phyloP scores from a whole-genome alignment of 164 flowering plant species.

The Annona cherimola region DNA sequence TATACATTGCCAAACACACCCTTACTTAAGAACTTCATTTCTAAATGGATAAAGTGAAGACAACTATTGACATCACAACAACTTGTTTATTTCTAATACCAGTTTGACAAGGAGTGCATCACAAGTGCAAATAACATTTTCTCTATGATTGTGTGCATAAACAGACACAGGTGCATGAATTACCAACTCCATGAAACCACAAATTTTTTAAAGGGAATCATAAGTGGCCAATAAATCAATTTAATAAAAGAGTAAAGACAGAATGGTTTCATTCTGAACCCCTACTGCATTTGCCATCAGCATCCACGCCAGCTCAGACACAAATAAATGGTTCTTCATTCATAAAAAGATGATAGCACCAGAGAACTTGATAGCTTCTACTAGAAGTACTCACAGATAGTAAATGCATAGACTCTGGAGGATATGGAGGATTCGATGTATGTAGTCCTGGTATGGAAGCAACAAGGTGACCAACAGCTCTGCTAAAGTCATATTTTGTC shows the following conservation, averaged over 20 bases:
- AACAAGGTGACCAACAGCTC: conserved; percentile 61
- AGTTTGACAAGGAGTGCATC: neutral
- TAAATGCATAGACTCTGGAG: conserved; percentile 21
- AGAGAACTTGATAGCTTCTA: neutral
- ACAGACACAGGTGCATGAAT: neutral
- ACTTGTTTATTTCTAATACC: neutral
- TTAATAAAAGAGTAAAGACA: too few species aligned
- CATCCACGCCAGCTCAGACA: neutral
- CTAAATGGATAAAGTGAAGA: too few species aligned
- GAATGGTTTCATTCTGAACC: neutral
- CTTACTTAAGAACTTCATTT: too few species aligned
- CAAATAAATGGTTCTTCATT: neutral
- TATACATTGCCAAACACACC: too few species aligned
- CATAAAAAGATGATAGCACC: neutral
- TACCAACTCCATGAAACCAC: too few species aligned
- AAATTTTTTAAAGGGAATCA: neutral
- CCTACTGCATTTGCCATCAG: neutral
- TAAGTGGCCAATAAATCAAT: neutral
- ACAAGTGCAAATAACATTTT: neutral
- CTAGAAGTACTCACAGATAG: conserved; percentile 33
- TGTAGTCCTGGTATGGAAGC: conserved; percentile 84
- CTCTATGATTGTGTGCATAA: neutral
- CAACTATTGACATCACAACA: too few species aligned
- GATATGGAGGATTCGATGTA: conserved; percentile 23
- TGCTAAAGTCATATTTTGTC: conserved; percentile 65